A percentile compares a stretch with the other conserved stretches of the same genome.
phyloP scores from a whole-genome alignment of 768 basidiomycete genomes.

The Phylloporus rhodoxanthus region DNA sequence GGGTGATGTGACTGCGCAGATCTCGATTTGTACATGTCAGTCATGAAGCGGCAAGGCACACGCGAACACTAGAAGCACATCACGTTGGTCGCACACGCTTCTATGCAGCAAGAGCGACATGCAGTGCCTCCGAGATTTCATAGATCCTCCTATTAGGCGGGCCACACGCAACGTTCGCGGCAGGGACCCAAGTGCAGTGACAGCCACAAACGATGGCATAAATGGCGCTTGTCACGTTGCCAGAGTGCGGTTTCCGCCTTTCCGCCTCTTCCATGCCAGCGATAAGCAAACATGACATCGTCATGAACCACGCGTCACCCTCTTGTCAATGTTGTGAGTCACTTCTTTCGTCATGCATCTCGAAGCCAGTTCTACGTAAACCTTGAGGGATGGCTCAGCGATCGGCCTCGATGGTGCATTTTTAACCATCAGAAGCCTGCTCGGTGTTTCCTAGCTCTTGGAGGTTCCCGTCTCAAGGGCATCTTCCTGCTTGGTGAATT shows the following conservation, averaged over 20 bases:
- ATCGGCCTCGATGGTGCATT: too few species aligned
- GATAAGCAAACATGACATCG: neutral
- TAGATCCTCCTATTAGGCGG: neutral
- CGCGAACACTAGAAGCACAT: neutral
- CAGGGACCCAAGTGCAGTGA: neutral
- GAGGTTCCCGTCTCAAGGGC: too few species aligned
- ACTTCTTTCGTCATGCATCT: neutral
- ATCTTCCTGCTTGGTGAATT: too few species aligned
- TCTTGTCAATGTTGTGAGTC: neutral
- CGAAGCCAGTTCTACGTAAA: neutral
- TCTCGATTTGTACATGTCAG: neutral
- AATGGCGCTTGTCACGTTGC: constrained; percentile 1
- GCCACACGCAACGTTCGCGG: neutral
- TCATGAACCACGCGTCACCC: neutral
- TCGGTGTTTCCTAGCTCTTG: neutral
- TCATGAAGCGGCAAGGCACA: neutral
- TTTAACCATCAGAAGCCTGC: neutral
- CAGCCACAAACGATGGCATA: neutral
- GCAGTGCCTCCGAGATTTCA: neutral
- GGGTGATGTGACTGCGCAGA: neutral
- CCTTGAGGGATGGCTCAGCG: too few species aligned
- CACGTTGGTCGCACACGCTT: neutral
- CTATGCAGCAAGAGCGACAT: neutral
- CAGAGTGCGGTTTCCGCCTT: neutral
- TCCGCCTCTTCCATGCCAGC: neutral